Base-by-base conservation (phyloP, 2,329 filamentous ascomycete genomes). In the Rhynchosporium graminicola region DNA sequence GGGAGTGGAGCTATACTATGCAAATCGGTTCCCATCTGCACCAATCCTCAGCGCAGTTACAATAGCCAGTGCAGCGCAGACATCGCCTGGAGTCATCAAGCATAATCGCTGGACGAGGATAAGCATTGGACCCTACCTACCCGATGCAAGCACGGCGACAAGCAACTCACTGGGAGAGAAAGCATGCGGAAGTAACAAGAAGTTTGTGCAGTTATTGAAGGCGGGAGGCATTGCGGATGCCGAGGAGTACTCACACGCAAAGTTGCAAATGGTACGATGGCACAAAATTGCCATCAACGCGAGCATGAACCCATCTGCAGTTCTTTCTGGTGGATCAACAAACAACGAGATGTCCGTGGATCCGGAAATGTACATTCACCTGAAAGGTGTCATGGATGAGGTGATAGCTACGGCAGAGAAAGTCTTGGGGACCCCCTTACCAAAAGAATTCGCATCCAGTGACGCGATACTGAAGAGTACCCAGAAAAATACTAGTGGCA, bases 241-340 rank as follows among this genome's bases (percentile, higher is more conserved):
- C 4, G 83, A 87, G 64, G 77, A 82, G 7, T 85, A 88, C 69
- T 80, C 83, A 52, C 86, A 90, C 73, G 77, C 85, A 38, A 87
- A 85, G 63, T 78, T 91, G 51, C 89, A 91, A 75, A 82, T 85
- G 47, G 83, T 91, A 20, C 80, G 88, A 29, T 91, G 88, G 88
- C 88, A 91, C 75, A 91, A 91, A 75, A 83, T 91, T 65, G 87
- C 86, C 69, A 90, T 91, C 78, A 91, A 91, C 74, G 86, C 87
- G 0, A 84, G 86, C 57, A 89, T 91, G 82, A 91, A 91, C 76
- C 87, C 88, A 0, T 87, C 85, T 0, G 85, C 87, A 1, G 87
- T 91, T 7, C 80, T 91, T 0, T 84, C 83, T 0, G 85, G 86
- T 12, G 86, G 87, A 1, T 77, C 81, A 1, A 82, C 84, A 59